A percentile compares a stretch with the other conserved stretches of the same genome.
Evolutionary conservation across 2,329 filamentous ascomycete species (phyloP).

Genomic region (Ophiostoma tasmaniense): DNA sequence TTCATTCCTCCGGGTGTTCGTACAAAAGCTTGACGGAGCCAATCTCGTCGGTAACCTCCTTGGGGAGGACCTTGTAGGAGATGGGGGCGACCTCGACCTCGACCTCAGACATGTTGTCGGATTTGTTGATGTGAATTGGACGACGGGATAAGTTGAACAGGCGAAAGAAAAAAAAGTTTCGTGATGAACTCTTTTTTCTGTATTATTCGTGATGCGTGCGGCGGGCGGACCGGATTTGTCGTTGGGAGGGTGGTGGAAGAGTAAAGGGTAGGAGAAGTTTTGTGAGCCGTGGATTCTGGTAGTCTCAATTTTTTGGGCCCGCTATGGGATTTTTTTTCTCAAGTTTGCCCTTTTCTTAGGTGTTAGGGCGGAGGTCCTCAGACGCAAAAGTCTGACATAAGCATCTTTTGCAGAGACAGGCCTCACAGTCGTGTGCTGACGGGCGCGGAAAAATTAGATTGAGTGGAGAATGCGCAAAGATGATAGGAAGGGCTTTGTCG

Average conservation of each 20-base stretch:
- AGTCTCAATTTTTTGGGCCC: slow-evolving; percentile 17
- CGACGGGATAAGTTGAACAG: slow-evolving; percentile 18
- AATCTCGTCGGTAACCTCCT: slow-evolving; percentile 83
- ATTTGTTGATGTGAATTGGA: slow-evolving; percentile 28
- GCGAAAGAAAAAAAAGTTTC: slow-evolving; percentile 11
- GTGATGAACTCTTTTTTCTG: slow-evolving; percentile 13
- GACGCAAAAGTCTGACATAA: background rate
- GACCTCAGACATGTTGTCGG: slow-evolving; percentile 74
- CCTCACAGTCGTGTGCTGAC: background rate
- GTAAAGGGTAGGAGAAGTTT: slow-evolving; percentile 9
- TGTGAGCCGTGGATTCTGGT: slow-evolving; percentile 11
- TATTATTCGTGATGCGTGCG: slow-evolving; percentile 10
- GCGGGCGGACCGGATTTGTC: slow-evolving; percentile 11
- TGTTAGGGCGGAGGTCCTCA: background rate
- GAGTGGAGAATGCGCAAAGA: background rate
- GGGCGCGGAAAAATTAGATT: slow-evolving; percentile 21
- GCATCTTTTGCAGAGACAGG: background rate
- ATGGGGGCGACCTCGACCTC: slow-evolving; percentile 86
- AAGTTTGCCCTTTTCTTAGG: background rate
- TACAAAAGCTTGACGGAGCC: slow-evolving; percentile 84
- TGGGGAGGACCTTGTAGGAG: slow-evolving; percentile 73
- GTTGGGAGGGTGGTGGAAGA: slow-evolving; percentile 11
- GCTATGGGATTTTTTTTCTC: slow-evolving; percentile 14
- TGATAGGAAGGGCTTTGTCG: background rate
- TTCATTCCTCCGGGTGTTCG: background rate